A percentile compares a stretch with the other conserved stretches of the same genome.
phyloP scores from a whole-genome alignment of 345 rosid species.

The Leavenworthia alabamica region DNA sequence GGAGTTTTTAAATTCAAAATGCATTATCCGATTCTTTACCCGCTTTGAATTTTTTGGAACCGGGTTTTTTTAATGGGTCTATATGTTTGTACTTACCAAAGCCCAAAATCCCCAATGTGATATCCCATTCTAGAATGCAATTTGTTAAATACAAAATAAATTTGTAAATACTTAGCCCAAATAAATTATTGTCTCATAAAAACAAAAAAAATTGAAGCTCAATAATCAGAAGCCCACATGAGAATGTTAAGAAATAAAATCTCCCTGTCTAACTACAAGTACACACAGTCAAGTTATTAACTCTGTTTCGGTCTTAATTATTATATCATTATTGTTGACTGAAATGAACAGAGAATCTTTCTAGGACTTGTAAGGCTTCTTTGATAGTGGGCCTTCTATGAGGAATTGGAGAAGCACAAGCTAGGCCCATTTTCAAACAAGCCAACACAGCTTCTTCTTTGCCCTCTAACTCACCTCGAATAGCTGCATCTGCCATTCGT shows the following conservation, averaged over 20 bases:
- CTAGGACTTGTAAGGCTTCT: slow-evolving; percentile 69
- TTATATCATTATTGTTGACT: slow-evolving; percentile 8
- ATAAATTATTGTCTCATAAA: neutral
- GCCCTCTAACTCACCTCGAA: slow-evolving; percentile 76
- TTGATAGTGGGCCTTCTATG: slow-evolving; percentile 85
- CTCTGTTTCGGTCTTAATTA: neutral
- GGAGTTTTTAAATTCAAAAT: slow-evolving; percentile 35
- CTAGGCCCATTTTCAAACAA: slow-evolving; percentile 66
- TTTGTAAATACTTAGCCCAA: neutral
- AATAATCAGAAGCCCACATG: slow-evolving; percentile 8
- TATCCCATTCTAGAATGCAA: neutral
- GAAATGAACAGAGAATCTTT: slow-evolving; percentile 45
- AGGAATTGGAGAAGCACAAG: slow-evolving; percentile 75
- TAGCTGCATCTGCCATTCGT: slow-evolving; percentile 60
- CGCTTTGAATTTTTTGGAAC: slow-evolving; percentile 6
- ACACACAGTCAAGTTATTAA: slow-evolving; percentile 24
- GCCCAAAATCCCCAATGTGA: neutral
- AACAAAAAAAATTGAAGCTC: neutral
- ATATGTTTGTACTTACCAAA: neutral
- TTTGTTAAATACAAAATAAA: neutral
- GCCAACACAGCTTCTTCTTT: slow-evolving; percentile 77
- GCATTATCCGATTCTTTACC: slow-evolving; percentile 9
- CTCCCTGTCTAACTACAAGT: slow-evolving; percentile 13
- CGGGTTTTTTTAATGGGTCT: neutral
- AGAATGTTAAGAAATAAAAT: neutral